These are phyloP conservation scores for Aspergillus sp. DNA, from an alignment of 2,329 filamentous ascomycete genomes.

Conservation along the genomic window DNA sequence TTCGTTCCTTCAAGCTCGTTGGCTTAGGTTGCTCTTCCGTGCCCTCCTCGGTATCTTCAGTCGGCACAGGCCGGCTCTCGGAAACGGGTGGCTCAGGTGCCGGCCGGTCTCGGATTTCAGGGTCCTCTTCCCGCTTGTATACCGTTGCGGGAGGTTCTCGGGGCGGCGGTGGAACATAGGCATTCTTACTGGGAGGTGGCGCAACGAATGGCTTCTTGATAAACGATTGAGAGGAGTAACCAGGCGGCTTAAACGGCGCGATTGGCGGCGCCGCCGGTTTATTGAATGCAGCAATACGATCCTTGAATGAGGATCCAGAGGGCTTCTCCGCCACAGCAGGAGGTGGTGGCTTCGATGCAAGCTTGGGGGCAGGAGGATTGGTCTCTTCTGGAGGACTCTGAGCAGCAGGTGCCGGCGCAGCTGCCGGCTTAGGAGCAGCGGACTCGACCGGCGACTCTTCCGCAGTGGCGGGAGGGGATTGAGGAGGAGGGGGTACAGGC, in stretches of 20 bases:
- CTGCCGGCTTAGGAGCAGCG: constrained; percentile 26
- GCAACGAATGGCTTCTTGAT: constrained; percentile 97
- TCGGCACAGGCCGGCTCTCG: constrained; percentile 30
- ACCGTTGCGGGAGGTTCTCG: constrained; percentile 73
- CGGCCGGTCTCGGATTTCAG: constrained; percentile 43
- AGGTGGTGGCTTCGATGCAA: constrained; percentile 61
- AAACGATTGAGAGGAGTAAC: constrained; percentile 63
- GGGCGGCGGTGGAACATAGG: constrained; percentile 76
- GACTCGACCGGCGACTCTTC: constrained; percentile 29
- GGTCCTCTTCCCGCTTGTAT: constrained; percentile 86
- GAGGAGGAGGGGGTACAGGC: constrained; percentile 27
- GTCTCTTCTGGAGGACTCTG: constrained; percentile 30
- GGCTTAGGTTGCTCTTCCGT: constrained; percentile 83
- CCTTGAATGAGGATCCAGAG: constrained; percentile 74
- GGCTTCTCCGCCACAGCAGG: constrained; percentile 71
- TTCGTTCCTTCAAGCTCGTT: constrained; percentile 89
- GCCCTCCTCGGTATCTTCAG: constrained; percentile 54
- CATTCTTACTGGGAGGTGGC: constrained; percentile 87
- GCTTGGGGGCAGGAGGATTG: constrained; percentile 42
- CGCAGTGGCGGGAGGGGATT: constrained; percentile 23
- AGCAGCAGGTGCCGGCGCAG: constrained; percentile 28
- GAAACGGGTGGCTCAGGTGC: constrained; percentile 36
- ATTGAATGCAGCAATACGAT: constrained; percentile 97
- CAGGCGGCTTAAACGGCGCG: constrained; percentile 82
- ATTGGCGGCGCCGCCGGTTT: constrained; percentile 80